Evolutionary conservation across 768 basidiomycete genomes (phyloP).

Genomic region (Harrya chromipes): DNA sequence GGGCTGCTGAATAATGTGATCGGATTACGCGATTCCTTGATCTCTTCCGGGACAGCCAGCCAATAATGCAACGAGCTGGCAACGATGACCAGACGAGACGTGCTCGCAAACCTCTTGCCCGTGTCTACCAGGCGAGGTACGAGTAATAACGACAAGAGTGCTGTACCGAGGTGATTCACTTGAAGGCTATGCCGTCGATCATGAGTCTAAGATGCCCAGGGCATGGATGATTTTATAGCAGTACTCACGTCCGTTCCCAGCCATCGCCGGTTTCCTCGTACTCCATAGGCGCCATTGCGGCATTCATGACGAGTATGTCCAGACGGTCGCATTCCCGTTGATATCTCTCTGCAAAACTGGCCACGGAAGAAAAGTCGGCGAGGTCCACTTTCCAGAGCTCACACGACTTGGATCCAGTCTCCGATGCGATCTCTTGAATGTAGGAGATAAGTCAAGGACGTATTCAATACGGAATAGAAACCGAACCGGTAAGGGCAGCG

Average conservation of each 20-base stretch:
- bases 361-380: constrained; percentile 15
- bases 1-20: constrained; percentile 23
- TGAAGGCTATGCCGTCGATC: constrained; percentile 26
- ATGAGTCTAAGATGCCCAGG: neutral
- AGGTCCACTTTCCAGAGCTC: constrained; percentile 29
- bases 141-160: constrained; percentile 31
- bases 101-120: constrained; percentile 18
- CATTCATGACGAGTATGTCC: constrained; percentile 43
- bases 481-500: constrained; percentile 20
- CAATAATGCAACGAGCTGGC: constrained; percentile 29
- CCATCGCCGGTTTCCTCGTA: constrained; percentile 38
- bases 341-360: constrained; percentile 8
- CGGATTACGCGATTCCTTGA: constrained; percentile 19
- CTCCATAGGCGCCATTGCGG: constrained; percentile 20
- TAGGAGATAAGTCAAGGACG: neutral
- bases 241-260: constrained; percentile 43
- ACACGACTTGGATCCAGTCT: constrained; percentile 28
- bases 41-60: constrained; percentile 15
- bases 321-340: constrained; percentile 6
- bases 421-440: constrained; percentile 19
- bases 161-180: constrained; percentile 34
- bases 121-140: constrained; percentile 31
- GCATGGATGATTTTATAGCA: neutral
- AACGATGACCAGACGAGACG: constrained; percentile 31
- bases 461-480: neutral